These are phyloP conservation scores for Dioscorea dumetorum DNA, from an alignment of 106 monocot species.

Conservation along the genomic window DNA sequence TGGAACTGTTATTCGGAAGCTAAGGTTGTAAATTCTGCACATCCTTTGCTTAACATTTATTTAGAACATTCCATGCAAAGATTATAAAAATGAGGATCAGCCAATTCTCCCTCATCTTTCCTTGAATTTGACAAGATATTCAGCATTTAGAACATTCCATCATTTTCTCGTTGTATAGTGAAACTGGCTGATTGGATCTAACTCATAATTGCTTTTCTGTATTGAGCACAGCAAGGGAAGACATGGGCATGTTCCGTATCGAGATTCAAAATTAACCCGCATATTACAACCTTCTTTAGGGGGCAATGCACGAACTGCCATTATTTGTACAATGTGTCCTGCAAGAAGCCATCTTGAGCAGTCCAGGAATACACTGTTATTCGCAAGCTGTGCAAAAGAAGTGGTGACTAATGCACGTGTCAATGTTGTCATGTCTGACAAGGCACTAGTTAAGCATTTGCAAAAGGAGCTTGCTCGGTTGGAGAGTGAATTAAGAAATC, in stretches of 20 bases:
- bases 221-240: constrained; percentile 72
- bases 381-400: constrained; percentile 99
- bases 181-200: neutral
- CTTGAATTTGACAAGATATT: too few species aligned
- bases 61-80: neutral
- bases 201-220: neutral
- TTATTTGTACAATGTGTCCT: constrained; percentile 95
- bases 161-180: neutral
- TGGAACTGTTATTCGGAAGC: constrained; percentile 93
- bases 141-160: too few species aligned
- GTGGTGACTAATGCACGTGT: constrained; percentile 84
- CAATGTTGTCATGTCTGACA: constrained; percentile 96
- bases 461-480: constrained; percentile 85
- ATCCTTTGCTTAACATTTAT: neutral
- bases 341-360: constrained; percentile 88
- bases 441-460: constrained; percentile 90
- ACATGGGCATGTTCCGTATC: constrained; percentile 79
- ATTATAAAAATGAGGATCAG: too few species aligned
- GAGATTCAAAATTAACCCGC: constrained; percentile 96
- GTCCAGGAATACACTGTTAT: constrained; percentile 85
- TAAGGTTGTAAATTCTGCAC: constrained; percentile 45
- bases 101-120: too few species aligned
- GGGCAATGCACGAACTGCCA: constrained; percentile 93
- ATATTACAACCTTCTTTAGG: constrained; percentile 89
- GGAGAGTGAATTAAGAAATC: constrained; percentile 67